Evolutionary conservation across 768 basidiomycete genomes (phyloP), one percentile per base, ranked within the genome.

Genomic region (Lactarius psammicola): DNA sequence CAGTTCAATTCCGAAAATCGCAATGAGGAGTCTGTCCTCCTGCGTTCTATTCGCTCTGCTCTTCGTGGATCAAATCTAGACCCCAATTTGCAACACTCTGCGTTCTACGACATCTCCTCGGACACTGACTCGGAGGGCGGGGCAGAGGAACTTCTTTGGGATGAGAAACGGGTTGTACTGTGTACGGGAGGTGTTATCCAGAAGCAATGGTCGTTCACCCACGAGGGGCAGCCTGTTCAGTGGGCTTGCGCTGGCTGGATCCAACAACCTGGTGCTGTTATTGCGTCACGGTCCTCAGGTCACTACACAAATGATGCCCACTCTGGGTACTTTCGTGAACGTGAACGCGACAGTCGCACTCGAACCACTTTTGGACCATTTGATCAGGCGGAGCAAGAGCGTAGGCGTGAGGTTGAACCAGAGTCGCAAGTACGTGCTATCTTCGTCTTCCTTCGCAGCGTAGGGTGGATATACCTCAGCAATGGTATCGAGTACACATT

Each of bases 211-310:
- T 83, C 81, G 60, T 90, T 93, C 72, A 74, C 78, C n/a, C 79
- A 84, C 49, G 90, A 91, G 71, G 82, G 80, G 7, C 87, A 94
- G 71, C 80, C 82, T 1, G 84, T 94, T 38, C 91, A 91, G 70
- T 90, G 83, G 78, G 92, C 89, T 6, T 92, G 91, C 72, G 78
- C 89, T n/a, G 92, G 88, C 4, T 83, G 82, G 74, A 80, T 94
- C 42, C 85, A 88, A 70, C 85, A 87, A 70, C 74, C 79, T 8
- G 76, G 75, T 23, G 69, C 73, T 23, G 69, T 78, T n/a, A 64
- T 68, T 44, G 64, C 75, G 0, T 62, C 73, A 15, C 64, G 72
- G 54, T 68, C 71, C 30, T 68, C 76, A 9, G 72, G 73, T 36
- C 70, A 73, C 51, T 74, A 73, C 59, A 71, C 74, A n/a, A 71